Conservation (phyloP, 768 basidiomycete genomes). For the Mycena maculata region DNA sequence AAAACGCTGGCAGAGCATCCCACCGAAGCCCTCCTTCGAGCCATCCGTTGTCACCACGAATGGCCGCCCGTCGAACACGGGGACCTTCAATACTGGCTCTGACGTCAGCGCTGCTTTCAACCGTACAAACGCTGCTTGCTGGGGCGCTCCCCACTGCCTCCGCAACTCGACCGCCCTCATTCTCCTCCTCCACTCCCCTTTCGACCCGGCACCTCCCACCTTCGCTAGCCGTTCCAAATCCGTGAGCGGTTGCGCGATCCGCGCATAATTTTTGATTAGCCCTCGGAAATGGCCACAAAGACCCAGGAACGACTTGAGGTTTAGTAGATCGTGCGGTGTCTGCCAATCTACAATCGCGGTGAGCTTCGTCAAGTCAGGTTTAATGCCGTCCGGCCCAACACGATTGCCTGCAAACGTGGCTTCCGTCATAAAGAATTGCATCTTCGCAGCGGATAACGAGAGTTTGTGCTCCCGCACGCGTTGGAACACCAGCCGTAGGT, state of each 20-base stretch:
- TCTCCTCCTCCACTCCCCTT: no score
- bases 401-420: conserved; percentile 48
- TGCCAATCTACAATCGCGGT: conserved; percentile 50
- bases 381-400: conserved; percentile 46
- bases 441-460: conserved; percentile 50
- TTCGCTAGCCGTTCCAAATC: conserved; percentile 41
- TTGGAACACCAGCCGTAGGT: conserved; percentile 41
- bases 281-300: conserved; percentile 47
- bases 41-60: no score
- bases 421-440: conserved; percentile 48
- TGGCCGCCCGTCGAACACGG: no score
- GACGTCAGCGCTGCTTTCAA: not conserved
- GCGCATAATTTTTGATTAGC: conserved; percentile 48
- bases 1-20: conserved; percentile 34
- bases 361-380: conserved; percentile 50
- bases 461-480: conserved; percentile 42
- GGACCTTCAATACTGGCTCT: conserved; percentile 19
- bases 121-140: not conserved
- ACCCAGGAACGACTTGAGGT: conserved; percentile 48
- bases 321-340: conserved; percentile 39
- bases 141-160: no score
- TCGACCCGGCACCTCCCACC: conserved; percentile 25
- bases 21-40: not conserved
- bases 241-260: conserved; percentile 44
- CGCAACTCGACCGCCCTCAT: no score